These are phyloP conservation scores for Calonectria pteridis DNA, from an alignment of 2,329 filamentous ascomycete species.

Conservation along the genomic window DNA sequence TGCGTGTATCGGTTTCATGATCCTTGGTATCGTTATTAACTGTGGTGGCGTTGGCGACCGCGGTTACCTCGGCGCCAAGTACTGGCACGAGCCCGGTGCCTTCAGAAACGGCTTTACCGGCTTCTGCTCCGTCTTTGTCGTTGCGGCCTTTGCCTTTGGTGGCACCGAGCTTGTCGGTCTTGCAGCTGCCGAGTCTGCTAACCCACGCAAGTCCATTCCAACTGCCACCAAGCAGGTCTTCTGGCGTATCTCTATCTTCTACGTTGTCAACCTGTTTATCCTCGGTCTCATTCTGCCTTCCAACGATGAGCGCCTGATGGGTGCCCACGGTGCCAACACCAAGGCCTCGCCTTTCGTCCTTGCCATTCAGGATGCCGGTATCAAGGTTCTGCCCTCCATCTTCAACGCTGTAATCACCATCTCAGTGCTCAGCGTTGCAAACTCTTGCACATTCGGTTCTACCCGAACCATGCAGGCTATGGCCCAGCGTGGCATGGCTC, in stretches of 20 bases:
- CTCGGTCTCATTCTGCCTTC: constrained; percentile 58
- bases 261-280: constrained; percentile 59
- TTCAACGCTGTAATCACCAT: constrained; percentile 66
- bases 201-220: constrained; percentile 77
- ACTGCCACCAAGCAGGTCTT: constrained; percentile 82
- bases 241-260: constrained; percentile 62
- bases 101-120: constrained; percentile 78
- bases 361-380: constrained; percentile 60
- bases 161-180: constrained; percentile 77
- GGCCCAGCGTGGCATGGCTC: constrained; percentile 64
- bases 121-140: constrained; percentile 76
- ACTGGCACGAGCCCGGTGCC: constrained; percentile 50
- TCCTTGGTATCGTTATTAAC: constrained; percentile 67
- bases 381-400: constrained; percentile 59
- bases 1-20: constrained; percentile 70
- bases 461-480: constrained; percentile 66
- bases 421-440: constrained; percentile 64
- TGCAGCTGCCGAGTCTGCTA: constrained; percentile 75
- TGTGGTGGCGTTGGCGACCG: constrained; percentile 62
- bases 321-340: constrained; percentile 21
- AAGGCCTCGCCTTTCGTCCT: constrained; percentile 62
- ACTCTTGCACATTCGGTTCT: constrained; percentile 64
- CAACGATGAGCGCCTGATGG: constrained; percentile 54
- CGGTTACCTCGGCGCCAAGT: constrained; percentile 54
- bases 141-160: constrained; percentile 75